Evolutionary conservation across 163 green algal genomes (phyloP), one percentile per base, ranked within the genome.

Genomic region (Chloromonas sp.): DNA sequence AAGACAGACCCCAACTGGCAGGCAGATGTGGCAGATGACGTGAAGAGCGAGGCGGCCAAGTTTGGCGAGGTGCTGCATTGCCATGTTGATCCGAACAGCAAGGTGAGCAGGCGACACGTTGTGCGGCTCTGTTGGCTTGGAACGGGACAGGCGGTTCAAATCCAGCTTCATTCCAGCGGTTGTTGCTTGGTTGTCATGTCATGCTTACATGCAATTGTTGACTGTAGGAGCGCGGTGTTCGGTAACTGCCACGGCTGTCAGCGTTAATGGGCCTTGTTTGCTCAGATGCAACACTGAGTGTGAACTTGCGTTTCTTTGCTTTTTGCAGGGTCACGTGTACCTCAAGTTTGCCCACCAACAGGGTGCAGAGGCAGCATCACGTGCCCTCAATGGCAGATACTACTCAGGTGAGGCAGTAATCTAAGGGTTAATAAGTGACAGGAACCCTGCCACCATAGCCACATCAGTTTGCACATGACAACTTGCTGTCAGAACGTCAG

Each of bases 1-100:
- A 84, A 98, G 91, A 95, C 89, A 0, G 94, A 96, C 80, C 87
- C 90, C 0, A 92, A 94, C 71, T 99, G 97, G 97, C 91, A 94
- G 3, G 81, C 94, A n/a, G 97, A 99, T 77, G 98, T 99, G 71
- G 90, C 85, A 2, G 90, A 94, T 60, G 97, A 99, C 82, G 95
- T 99, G 66, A 89, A 89, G 82, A 94, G 97, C 2, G 97, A 99
- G 91, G 98, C 95, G 90, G 87, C 87, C 84, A 98, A 99, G 90
- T 98, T 95, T 90, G 97, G 97, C 0, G n/a, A 87, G 0, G 90
- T 99, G 3, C 3, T 88, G 80, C 97, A 99, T 86, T 84, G 96
- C 61, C 87, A 94, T 85, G 95, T 99, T 11, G 97, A 99, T 92
- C 91, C 88, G 61, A 90, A 94, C 81, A 96, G 91, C 91, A 94